Evolutionary conservation across 306 rosid genomes (phyloP).

Genomic region (Dicorynia guianensis): DNA sequence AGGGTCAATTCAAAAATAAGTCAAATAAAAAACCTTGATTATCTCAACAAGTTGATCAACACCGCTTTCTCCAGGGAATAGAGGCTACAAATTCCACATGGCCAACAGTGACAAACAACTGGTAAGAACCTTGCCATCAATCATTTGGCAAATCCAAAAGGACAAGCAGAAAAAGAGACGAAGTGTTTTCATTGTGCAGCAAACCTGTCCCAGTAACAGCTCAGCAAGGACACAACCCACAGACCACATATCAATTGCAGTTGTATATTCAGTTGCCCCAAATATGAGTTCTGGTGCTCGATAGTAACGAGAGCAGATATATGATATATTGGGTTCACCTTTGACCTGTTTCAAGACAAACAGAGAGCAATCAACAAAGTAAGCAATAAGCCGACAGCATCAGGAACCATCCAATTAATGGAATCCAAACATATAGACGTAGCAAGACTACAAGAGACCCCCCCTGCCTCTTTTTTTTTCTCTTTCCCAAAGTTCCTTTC

Average conservation of each 20-base stretch:
- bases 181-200: not conserved
- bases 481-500: too few relatives aligned
- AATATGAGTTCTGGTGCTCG: constrained; percentile 82
- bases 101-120: constrained; percentile 18
- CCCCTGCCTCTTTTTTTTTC: too few relatives aligned
- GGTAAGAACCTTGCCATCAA: constrained; percentile 8
- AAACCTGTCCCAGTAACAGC: constrained; percentile 76
- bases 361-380: not conserved
- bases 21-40: constrained; percentile 56
- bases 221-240: constrained; percentile 77
- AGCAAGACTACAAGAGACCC: too few relatives aligned
- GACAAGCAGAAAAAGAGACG: not conserved
- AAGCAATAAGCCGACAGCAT: not conserved
- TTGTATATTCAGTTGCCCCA: constrained; percentile 77
- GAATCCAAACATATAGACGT: not conserved
- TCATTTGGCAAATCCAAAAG: not conserved
- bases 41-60: constrained; percentile 84
- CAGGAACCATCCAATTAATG: not conserved
- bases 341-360: constrained; percentile 53
- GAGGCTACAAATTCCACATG: constrained; percentile 58
- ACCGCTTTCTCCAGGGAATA: constrained; percentile 75
- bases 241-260: constrained; percentile 79
- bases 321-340: constrained; percentile 81
- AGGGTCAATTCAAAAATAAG: not conserved
- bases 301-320: constrained; percentile 77